Conservation (phyloP, 1,284 basidiomycete genomes). For the Sphaerobolus stellatus region DNA sequence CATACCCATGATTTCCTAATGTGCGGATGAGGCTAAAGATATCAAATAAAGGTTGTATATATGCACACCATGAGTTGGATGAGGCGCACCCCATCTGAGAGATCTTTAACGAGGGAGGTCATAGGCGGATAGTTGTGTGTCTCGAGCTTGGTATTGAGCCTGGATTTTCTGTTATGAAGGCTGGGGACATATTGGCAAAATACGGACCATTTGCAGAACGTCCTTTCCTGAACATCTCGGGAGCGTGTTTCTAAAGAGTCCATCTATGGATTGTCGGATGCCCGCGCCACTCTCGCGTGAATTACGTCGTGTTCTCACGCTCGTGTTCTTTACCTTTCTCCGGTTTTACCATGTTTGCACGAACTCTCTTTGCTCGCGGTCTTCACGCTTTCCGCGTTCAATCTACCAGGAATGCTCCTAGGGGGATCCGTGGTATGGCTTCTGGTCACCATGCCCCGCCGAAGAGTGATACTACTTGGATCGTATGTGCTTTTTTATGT, state of each 20-base stretch:
- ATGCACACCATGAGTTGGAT: slow-evolving; percentile 82
- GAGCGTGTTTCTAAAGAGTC: slow-evolving; percentile 63
- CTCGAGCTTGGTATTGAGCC: slow-evolving; percentile 96
- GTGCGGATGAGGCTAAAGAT: neutral
- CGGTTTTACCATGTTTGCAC: no score
- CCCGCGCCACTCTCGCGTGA: neutral
- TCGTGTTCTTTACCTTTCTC: no score
- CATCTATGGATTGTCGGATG: slow-evolving; percentile 25
- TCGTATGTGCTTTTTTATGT: neutral
- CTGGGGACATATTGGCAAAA: slow-evolving; percentile 4
- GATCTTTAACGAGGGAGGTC: slow-evolving; percentile 85
- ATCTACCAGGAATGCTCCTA: neutral
- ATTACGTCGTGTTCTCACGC: no score
- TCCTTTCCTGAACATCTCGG: slow-evolving; percentile 68
- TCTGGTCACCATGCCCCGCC: no score
- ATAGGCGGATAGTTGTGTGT: slow-evolving; percentile 85
- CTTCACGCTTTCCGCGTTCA: neutral
- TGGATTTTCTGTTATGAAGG: slow-evolving; percentile 29
- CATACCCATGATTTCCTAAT: slow-evolving; percentile 89
- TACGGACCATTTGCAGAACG: slow-evolving; percentile 86
- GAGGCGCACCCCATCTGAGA: slow-evolving; percentile 92
- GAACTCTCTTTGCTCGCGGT: no score
- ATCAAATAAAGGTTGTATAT: neutral
- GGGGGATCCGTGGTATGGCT: slow-evolving; percentile 1
- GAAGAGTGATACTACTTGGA: no score